Percentiles rank a stretch among this genome's conserved stretches.
These are phyloP conservation scores for Mrakia frigida DNA, from an alignment of 768 basidiomycete genomes.

Conservation along the genomic window DNA sequence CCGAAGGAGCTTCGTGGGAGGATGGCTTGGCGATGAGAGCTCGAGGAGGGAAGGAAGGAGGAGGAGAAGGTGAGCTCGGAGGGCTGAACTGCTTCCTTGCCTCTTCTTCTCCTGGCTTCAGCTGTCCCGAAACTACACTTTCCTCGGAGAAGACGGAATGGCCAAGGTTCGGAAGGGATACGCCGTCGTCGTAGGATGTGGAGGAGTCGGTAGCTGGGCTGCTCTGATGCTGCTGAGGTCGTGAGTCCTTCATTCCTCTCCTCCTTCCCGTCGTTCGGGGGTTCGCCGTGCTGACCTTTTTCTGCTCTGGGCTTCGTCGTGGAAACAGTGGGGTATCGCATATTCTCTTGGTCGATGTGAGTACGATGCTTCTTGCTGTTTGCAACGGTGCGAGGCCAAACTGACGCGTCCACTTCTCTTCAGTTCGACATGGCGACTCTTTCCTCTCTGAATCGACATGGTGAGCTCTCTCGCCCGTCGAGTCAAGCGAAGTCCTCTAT, in stretches of 20 bases:
- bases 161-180: slow-evolving; percentile 62
- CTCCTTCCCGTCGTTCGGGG: neutral
- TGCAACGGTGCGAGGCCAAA: neutral
- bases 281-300: neutral
- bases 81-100: neutral
- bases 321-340: slow-evolving; percentile 42
- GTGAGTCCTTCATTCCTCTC: slow-evolving; percentile 50
- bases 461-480: neutral
- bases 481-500: no score
- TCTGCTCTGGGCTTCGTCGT: neutral
- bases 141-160: slow-evolving; percentile 89
- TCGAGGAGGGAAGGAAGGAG: neutral
- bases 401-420: neutral
- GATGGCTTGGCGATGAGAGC: neutral
- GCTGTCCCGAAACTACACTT: slow-evolving; percentile 87
- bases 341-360: slow-evolving; percentile 43
- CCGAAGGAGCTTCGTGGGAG: no score
- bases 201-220: slow-evolving; percentile 94
- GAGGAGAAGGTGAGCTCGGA: neutral
- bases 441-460: slow-evolving; percentile 69
- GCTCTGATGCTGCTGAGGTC: slow-evolving; percentile 89
- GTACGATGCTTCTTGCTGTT: no score
- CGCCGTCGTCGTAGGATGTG: slow-evolving; percentile 88
- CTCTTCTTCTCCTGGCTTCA: slow-evolving; percentile 44
- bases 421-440: slow-evolving; percentile 90